These are phyloP conservation scores for Starmerella davenportii DNA, from an alignment of 805 yeast genomes.

Conservation along the genomic window DNA sequence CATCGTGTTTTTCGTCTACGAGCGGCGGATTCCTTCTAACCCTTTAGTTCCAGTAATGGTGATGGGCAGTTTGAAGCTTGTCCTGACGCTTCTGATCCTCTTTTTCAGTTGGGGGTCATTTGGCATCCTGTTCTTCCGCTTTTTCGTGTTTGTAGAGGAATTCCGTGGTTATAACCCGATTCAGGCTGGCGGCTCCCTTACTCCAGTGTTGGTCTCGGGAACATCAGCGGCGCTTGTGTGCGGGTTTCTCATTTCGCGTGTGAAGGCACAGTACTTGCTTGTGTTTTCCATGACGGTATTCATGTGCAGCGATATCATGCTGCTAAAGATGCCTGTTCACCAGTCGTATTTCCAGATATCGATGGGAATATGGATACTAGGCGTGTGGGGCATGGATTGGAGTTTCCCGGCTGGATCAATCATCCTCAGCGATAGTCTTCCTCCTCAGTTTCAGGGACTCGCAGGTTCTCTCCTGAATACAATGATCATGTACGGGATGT, in stretches of 20 bases:
- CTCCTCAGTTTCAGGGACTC: slow-evolving; percentile 52
- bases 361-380: slow-evolving; percentile 38
- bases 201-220: slow-evolving; percentile 36
- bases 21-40: slow-evolving; percentile 41
- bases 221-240: slow-evolving; percentile 37
- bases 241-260: slow-evolving; percentile 30
- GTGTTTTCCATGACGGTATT: slow-evolving; percentile 37
- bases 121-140: slow-evolving; percentile 53
- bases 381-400: slow-evolving; percentile 61
- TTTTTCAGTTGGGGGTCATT: slow-evolving; percentile 63
- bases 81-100: slow-evolving; percentile 31
- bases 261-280: slow-evolving; percentile 35
- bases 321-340: slow-evolving; percentile 28
- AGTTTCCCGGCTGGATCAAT: slow-evolving; percentile 61
- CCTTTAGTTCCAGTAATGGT: slow-evolving; percentile 30
- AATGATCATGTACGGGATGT: slow-evolving; percentile 51
- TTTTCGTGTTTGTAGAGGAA: slow-evolving; percentile 35
- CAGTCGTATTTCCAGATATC: slow-evolving; percentile 43
- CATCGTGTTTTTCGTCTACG: slow-evolving; percentile 13
- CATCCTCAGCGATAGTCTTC: slow-evolving; percentile 40
- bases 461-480: slow-evolving; percentile 61
- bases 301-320: slow-evolving; percentile 18
- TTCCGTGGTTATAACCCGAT: slow-evolving; percentile 33
- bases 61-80: slow-evolving; percentile 24
- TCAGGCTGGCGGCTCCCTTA: slow-evolving; percentile 29